phyloP scores from a whole-genome alignment of 139 green algal genomes.

The Coccomyxa sp. region DNA sequence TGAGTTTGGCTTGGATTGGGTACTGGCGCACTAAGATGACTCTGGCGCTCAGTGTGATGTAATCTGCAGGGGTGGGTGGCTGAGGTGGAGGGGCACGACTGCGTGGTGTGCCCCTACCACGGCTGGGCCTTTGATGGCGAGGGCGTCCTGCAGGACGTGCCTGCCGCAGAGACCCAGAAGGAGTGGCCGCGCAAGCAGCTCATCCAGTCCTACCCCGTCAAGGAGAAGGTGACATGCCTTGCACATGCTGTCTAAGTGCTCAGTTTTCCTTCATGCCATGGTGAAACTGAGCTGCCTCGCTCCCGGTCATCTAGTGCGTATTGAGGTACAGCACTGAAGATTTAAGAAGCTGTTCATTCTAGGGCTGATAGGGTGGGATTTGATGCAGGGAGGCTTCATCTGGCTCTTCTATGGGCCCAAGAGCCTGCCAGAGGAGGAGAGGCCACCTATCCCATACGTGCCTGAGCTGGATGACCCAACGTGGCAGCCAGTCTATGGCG shows the following conservation, averaged over 20 bases:
- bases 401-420: slow-evolving; percentile 77
- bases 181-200: slow-evolving; percentile 56
- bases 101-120: slow-evolving; percentile 63
- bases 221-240: slow-evolving; percentile 34
- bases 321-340: no score
- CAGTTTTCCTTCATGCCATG: no score
- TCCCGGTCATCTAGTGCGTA: no score
- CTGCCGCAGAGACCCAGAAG: slow-evolving; percentile 19
- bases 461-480: slow-evolving; percentile 69
- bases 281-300: no score
- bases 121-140: slow-evolving; percentile 74
- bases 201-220: slow-evolving; percentile 54
- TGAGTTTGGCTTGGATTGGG: background rate
- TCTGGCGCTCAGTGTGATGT: background rate
- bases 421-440: slow-evolving; percentile 59
- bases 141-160: slow-evolving; percentile 43
- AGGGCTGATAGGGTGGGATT: no score
- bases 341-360: no score
- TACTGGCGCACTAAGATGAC: background rate
- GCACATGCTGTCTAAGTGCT: background rate
- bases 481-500: slow-evolving; percentile 71
- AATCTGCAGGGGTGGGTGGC: slow-evolving; percentile 36
- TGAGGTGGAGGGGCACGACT: slow-evolving; percentile 42
- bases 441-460: slow-evolving; percentile 66
- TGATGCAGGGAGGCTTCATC: slow-evolving; percentile 63